Conservation (phyloP, 2,329 filamentous ascomycete species). For the Penicillium palitans region DNA sequence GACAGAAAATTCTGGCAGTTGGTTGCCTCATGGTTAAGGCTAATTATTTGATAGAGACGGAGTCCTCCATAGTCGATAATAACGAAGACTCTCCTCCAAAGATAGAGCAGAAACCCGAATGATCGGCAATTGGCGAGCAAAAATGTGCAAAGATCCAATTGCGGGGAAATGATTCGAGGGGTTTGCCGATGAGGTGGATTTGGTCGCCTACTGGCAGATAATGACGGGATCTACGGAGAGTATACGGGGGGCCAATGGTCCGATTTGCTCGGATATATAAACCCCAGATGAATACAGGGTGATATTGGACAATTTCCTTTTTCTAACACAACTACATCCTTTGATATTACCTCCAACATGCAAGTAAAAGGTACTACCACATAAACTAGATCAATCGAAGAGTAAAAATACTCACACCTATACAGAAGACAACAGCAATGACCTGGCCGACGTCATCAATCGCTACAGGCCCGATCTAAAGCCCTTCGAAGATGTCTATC, state of each 20-base stretch:
- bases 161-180: slow-evolving; percentile 7
- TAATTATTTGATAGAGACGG: neutral
- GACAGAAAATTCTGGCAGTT: neutral
- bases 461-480: slow-evolving; percentile 45
- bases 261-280: slow-evolving; percentile 1
- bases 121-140: neutral
- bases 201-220: neutral
- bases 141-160: neutral
- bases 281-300: neutral
- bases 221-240: neutral
- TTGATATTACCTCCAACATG: neutral
- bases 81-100: neutral
- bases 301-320: neutral
- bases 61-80: neutral
- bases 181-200: neutral
- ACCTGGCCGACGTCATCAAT: slow-evolving; percentile 27
- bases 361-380: slow-evolving; percentile 1
- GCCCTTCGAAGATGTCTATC: slow-evolving; percentile 56
- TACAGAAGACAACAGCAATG: neutral
- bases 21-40: no score
- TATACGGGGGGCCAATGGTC: no score
- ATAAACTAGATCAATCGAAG: neutral
- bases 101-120: neutral
- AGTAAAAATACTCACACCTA: neutral
- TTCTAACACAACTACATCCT: neutral